phyloP scores from a whole-genome alignment of 83 land plant genomes.

The Thuja plicata region DNA sequence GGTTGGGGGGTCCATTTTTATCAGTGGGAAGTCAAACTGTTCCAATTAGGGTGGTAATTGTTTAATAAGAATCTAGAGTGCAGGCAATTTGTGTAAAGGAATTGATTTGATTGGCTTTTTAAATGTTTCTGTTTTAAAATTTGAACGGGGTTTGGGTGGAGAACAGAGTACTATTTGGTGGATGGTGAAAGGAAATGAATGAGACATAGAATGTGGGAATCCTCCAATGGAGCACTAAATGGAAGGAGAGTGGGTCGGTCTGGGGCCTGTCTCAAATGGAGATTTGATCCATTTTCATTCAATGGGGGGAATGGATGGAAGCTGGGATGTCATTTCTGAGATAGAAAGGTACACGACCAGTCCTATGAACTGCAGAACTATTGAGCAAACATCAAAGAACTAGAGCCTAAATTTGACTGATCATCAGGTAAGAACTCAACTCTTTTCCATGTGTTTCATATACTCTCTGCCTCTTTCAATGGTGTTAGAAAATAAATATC shows the following conservation, averaged over 20 bases:
- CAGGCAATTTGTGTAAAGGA: background rate
- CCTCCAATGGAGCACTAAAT: background rate
- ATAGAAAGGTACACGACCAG: background rate
- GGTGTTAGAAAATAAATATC: background rate
- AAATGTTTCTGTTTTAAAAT: background rate
- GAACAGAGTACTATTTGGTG: background rate
- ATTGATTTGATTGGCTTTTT: background rate
- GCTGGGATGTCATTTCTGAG: background rate
- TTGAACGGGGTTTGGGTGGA: background rate
- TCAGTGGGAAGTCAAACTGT: slow-evolving; percentile 6
- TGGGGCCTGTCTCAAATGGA: background rate
- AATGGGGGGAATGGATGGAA: background rate
- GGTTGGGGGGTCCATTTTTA: background rate
- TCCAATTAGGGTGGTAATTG: background rate
- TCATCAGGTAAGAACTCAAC: background rate
- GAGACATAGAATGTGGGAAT: background rate
- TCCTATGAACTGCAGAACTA: background rate
- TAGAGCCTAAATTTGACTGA: too few relatives aligned
- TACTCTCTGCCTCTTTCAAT: background rate
- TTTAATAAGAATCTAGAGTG: background rate
- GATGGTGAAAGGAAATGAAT: background rate
- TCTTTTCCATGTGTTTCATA: background rate
- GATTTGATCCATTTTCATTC: background rate
- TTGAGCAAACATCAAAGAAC: background rate
- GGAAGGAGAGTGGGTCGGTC: background rate